These are phyloP conservation scores for Mortierella sp. DNA, from an alignment of 371 early-diverging fungal species.

Conservation along the genomic window DNA sequence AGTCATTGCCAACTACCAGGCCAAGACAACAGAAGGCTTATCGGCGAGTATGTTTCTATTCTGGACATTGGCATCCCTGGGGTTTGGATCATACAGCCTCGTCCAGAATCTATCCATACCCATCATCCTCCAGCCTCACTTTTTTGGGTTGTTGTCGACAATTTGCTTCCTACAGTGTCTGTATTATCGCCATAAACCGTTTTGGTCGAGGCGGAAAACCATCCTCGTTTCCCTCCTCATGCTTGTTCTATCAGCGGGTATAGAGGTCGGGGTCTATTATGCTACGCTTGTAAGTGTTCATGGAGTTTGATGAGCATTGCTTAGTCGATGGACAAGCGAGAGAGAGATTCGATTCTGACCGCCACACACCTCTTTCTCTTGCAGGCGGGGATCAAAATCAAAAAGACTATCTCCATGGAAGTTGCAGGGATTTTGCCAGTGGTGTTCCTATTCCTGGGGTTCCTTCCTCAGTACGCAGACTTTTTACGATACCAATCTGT, in stretches of 20 bases:
- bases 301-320: too few species aligned
- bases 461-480: constrained; percentile 61
- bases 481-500: constrained; percentile 56
- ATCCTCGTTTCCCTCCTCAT: background rate
- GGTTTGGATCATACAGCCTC: constrained; percentile 63
- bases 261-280: constrained; percentile 29
- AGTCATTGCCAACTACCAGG: constrained; percentile 50
- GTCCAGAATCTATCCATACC: constrained; percentile 61
- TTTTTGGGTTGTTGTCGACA: constrained; percentile 58
- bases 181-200: constrained; percentile 50
- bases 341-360: too few species aligned
- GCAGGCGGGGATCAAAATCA: constrained; percentile 21
- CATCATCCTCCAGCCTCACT: constrained; percentile 64
- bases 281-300: constrained; percentile 31
- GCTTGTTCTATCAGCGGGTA: constrained; percentile 13
- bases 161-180: constrained; percentile 60
- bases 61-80: constrained; percentile 59
- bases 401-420: constrained; percentile 40
- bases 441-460: constrained; percentile 59
- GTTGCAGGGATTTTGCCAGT: constrained; percentile 61
- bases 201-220: constrained; percentile 13
- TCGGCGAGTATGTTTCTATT: constrained; percentile 60
- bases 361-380: background rate
- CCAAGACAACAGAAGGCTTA: constrained; percentile 60
- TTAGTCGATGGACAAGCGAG: too few species aligned